Evolutionary conservation across 805 yeast genomes (phyloP).

Genomic region (Myxozyma geophila): DNA sequence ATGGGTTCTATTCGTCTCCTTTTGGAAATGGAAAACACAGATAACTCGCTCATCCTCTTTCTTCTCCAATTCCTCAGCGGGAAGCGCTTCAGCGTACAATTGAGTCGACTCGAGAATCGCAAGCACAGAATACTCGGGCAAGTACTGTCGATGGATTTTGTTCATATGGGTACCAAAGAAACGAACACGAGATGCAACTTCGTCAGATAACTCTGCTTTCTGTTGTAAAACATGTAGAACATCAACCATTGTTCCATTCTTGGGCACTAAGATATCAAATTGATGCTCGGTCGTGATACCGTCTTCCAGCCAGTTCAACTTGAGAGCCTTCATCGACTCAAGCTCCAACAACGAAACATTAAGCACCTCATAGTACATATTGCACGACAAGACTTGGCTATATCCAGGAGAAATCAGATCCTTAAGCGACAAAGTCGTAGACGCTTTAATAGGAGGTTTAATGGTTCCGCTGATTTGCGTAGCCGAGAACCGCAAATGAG

Average conservation of each 20-base stretch:
- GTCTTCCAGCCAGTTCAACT: slow-evolving; percentile 71
- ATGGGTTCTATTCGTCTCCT: slow-evolving; percentile 66
- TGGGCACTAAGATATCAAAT: slow-evolving; percentile 71
- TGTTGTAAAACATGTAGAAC: slow-evolving; percentile 60
- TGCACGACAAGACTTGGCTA: slow-evolving; percentile 13
- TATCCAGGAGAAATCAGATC: slow-evolving; percentile 36
- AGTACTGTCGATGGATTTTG: slow-evolving; percentile 27
- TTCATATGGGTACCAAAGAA: slow-evolving; percentile 34
- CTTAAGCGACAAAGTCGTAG: slow-evolving; percentile 47
- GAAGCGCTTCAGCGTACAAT: slow-evolving; percentile 50
- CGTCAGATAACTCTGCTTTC: slow-evolving; percentile 56
- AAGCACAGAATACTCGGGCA: slow-evolving; percentile 28
- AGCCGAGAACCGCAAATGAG: slow-evolving; percentile 67
- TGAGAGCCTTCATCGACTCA: slow-evolving; percentile 72
- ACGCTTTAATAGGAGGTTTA: slow-evolving; percentile 45
- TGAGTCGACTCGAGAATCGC: slow-evolving; percentile 48
- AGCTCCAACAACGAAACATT: slow-evolving; percentile 74
- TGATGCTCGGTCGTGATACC: slow-evolving; percentile 72
- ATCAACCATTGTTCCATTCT: slow-evolving; percentile 58
- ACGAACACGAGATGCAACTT: slow-evolving; percentile 42
- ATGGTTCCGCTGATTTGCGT: slow-evolving; percentile 59
- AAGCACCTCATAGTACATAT: slow-evolving; percentile 74
- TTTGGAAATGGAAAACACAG: slow-evolving; percentile 77
- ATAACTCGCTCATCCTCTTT: slow-evolving; percentile 47
- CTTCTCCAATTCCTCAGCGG: slow-evolving; percentile 41